Base-by-base conservation (phyloP, 805 yeast genomes). In the Grigorovia humatica region DNA sequence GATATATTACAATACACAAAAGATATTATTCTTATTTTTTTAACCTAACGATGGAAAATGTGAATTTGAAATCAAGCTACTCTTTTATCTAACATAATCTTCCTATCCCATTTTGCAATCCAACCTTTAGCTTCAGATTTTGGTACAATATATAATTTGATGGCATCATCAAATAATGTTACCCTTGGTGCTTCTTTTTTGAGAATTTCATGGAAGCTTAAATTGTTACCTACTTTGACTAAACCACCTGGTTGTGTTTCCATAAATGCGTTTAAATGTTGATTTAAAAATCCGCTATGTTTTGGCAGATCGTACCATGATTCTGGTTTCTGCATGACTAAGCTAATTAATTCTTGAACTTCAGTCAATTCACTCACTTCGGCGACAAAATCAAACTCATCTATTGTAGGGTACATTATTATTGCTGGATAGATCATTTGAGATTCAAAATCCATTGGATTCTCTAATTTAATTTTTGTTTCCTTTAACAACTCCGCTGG, bases 161-260 rank as follows among this genome's bases (percentile, higher is more conserved):
- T 73, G 43, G 84, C 74, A 54, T 78, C 75, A 60, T 90, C 96
- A 55, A 90, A 82, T 44, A 90, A 66, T 1, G 96, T 96, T 9
- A 88, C 80, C 23, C 73, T 74, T 15, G 95, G 86, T 9, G 69
- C 68, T 41, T 76, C 79, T 48, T 79, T 75, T 70, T 80, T 75
- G 55, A 91, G 73, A 0, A 83, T 85, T 49, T 78, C 77, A 59
- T 79, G 77, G 20, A 91, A 64, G 1, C 85, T 71, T 20, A 81
- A 77, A 57, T 85, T 88, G 65, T 83, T 86, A 29, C 96, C 96
- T 4, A 85, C 80, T 67, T 88, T 88, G 46, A 88, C 82, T 54
- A 91, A 74, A 0, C 97, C 97, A 48, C 96, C 96, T 1, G 80
- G 61, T 35, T 70, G 74, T 0, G 96, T 88, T 65, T 88, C 97